Percentiles rank a stretch among this genome's conserved stretches.
Conservation (phyloP, 1,139 yeast genomes). For the Yamadazyma conglobata region DNA sequence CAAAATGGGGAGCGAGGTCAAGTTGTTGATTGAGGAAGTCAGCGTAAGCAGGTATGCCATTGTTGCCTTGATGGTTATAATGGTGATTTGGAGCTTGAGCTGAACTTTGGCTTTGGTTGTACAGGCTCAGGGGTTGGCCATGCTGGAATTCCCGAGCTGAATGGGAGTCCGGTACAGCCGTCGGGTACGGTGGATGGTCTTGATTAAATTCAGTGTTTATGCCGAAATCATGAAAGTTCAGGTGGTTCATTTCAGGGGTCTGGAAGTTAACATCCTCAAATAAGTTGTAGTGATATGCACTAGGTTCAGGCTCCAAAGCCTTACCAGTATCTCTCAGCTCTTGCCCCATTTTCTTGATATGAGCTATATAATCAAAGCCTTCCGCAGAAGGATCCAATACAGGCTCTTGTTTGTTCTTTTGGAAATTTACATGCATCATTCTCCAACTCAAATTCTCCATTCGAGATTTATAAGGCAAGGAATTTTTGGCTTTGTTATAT, state of each 20-base stretch:
- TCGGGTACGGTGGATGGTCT: too few species aligned
- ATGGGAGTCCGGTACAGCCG: too few species aligned
- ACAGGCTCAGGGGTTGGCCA: too few species aligned
- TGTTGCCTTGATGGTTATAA: too few species aligned
- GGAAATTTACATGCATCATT: conserved; percentile 60
- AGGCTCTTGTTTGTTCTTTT: conserved; percentile 18
- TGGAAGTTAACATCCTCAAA: conserved; percentile 1
- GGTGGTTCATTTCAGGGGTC: not conserved
- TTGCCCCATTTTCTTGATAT: conserved; percentile 56
- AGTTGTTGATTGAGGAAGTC: too few species aligned
- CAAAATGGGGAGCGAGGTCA: too few species aligned
- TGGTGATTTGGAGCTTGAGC: too few species aligned
- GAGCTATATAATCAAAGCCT: conserved; percentile 67
- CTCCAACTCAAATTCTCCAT: conserved; percentile 87
- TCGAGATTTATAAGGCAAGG: conserved; percentile 70
- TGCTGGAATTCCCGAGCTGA: too few species aligned
- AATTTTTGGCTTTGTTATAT: conserved; percentile 73
- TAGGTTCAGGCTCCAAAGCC: not conserved
- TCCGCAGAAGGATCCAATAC: conserved; percentile 40
- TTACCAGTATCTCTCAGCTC: conserved; percentile 5
- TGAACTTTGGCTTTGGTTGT: too few species aligned
- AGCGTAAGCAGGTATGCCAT: too few species aligned
- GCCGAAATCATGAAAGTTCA: conserved; percentile 3
- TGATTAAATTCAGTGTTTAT: not conserved
- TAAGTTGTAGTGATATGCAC: conserved; percentile 1